Conservation (phyloP, 768 basidiomycete species). For the Cantharellus cinnabarinus region DNA sequence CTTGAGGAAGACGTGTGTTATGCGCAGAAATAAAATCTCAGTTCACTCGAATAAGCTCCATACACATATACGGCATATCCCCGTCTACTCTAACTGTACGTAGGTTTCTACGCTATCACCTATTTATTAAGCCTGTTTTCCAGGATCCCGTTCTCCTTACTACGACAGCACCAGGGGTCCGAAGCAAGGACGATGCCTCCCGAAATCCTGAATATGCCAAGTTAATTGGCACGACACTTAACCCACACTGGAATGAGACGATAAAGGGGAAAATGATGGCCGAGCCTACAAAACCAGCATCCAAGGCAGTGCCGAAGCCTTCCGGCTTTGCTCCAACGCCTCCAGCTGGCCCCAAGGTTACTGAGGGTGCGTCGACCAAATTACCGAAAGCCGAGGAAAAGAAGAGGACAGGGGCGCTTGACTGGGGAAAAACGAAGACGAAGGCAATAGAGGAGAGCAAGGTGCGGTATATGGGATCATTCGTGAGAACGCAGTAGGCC, state of each 20-base stretch:
- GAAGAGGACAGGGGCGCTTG: constrained; percentile 28
- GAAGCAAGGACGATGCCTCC: constrained; percentile 17
- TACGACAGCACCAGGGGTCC: constrained; percentile 16
- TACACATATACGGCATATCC: constrained; percentile 54
- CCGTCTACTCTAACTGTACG: constrained; percentile 40
- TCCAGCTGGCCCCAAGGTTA: constrained; percentile 5
- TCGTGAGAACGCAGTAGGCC: background rate
- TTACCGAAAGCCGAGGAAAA: background rate
- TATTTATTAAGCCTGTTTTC: background rate
- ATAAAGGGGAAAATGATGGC: constrained; percentile 10
- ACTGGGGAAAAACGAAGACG: constrained; percentile 39
- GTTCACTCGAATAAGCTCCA: constrained; percentile 31
- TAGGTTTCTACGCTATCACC: background rate
- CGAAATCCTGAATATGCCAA: constrained; percentile 22
- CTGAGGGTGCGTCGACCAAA: constrained; percentile 2
- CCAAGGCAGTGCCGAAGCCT: background rate
- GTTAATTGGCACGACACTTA: constrained; percentile 29
- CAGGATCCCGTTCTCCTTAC: constrained; percentile 29
- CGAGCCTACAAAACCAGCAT: background rate
- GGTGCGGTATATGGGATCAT: background rate
- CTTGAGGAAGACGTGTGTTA: too few species aligned
- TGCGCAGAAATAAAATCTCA: constrained; percentile 13
- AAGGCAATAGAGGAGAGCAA: constrained; percentile 15
- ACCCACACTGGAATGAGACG: constrained; percentile 13
- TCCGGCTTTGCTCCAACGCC: constrained; percentile 12